Percentiles rank a stretch among this genome's conserved stretches.
These are phyloP conservation scores for Pseudozyma tsukubaensis DNA, from an alignment of 1,284 basidiomycete species.

Conservation along the genomic window DNA sequence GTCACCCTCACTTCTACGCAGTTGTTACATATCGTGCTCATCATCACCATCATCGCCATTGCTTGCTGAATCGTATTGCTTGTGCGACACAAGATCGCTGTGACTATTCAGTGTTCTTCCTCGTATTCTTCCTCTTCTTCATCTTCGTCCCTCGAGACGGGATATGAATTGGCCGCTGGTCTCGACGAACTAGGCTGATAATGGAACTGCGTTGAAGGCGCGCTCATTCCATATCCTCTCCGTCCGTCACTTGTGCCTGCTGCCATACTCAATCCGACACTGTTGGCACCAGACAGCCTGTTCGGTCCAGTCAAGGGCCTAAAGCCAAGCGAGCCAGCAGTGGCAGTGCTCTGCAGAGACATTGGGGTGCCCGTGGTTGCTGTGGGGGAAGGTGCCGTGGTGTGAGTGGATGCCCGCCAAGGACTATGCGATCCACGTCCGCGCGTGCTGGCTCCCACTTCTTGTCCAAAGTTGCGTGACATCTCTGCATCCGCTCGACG, in stretches of 20 bases:
- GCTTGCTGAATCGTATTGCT: too few species aligned
- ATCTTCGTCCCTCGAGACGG: conserved; percentile 29
- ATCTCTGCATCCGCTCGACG: conserved; percentile 50
- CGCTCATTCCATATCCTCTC: conserved; percentile 36
- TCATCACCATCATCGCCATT: too few species aligned
- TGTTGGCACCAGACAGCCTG: conserved; percentile 14
- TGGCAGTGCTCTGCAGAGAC: conserved; percentile 5
- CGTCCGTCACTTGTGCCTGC: conserved; percentile 7
- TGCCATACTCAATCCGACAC: background rate
- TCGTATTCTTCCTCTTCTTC: conserved; percentile 20
- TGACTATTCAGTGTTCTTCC: background rate
- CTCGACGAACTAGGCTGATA: conserved; percentile 17
- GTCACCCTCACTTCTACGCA: too few species aligned
- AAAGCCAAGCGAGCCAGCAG: conserved; percentile 13
- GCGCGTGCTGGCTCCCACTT: conserved; percentile 43
- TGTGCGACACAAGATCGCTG: too few species aligned
- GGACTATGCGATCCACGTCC: conserved; percentile 47
- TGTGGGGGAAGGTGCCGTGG: conserved; percentile 3
- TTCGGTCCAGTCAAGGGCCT: conserved; percentile 14
- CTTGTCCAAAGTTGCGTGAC: conserved; percentile 54
- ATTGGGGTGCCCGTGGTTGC: background rate
- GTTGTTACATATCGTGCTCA: too few species aligned
- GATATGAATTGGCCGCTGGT: conserved; percentile 18
- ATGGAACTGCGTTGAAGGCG: conserved; percentile 37
- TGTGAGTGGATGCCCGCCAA: conserved; percentile 19